phyloP scores from a whole-genome alignment of 768 basidiomycete species.

The Hygrophorus pudorinus region DNA sequence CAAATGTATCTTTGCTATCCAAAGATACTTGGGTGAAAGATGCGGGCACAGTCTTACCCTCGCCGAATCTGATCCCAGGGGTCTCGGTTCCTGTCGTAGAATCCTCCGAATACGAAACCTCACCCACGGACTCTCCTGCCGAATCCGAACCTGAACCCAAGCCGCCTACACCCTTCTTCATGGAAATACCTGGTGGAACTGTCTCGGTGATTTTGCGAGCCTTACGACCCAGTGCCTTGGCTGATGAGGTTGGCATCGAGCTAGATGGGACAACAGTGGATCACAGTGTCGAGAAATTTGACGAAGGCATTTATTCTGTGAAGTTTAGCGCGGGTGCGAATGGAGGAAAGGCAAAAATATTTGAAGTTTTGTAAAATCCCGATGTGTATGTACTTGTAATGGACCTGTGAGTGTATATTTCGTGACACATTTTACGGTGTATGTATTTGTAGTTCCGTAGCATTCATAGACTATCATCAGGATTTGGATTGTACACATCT shows the following conservation, averaged over 20 bases:
- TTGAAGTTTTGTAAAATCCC: neutral
- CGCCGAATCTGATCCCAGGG: too few species aligned
- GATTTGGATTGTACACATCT: neutral
- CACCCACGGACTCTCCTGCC: neutral
- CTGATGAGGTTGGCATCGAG: conserved; percentile 13
- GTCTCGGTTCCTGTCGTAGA: too few species aligned
- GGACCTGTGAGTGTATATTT: too few species aligned
- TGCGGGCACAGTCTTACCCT: too few species aligned
- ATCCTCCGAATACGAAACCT: neutral
- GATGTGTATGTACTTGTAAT: too few species aligned
- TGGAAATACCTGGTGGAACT: conserved; percentile 10
- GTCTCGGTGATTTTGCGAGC: conserved; percentile 12
- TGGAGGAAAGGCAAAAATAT: conserved; percentile 18
- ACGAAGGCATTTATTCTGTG: conserved; percentile 11
- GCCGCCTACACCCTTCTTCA: conserved; percentile 4
- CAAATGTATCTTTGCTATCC: too few species aligned
- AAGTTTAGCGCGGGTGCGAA: conserved; percentile 13
- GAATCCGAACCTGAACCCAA: neutral
- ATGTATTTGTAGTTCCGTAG: too few species aligned
- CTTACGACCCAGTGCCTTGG: neutral
- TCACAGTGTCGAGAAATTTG: conserved; percentile 12
- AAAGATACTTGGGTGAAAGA: too few species aligned
- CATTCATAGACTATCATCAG: too few species aligned
- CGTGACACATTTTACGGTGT: too few species aligned
- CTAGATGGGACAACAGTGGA: conserved; percentile 18